phyloP scores from a whole-genome alignment of 208 protist genomes.

The Leishmania guyanensis region DNA sequence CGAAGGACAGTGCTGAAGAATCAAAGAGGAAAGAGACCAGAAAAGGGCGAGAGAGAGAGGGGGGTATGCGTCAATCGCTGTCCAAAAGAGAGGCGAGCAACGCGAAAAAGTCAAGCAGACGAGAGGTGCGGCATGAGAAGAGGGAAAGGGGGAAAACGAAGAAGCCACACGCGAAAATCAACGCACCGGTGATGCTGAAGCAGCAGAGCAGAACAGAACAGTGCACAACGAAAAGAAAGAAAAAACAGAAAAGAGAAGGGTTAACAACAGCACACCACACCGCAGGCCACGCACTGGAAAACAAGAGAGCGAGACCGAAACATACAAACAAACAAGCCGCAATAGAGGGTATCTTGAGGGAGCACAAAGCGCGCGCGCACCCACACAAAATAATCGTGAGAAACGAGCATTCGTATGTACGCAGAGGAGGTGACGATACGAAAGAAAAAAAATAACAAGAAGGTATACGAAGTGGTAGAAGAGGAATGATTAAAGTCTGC shows the following conservation, averaged over 20 bases:
- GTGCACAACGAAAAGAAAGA: not conserved
- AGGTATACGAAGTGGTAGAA: not conserved
- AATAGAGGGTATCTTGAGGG: not conserved
- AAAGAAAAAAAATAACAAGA: not conserved
- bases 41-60: constrained; percentile 11
- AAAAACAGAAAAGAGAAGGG: not conserved
- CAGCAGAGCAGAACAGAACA: not conserved
- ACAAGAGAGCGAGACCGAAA: too few relatives aligned
- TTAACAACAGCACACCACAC: not conserved
- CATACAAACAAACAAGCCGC: too few relatives aligned
- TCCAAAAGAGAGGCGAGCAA: constrained; percentile 7
- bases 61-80: not conserved
- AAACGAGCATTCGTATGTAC: too few relatives aligned
- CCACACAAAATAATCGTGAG: not conserved
- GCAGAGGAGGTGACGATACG: not conserved
- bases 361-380: not conserved
- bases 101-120: constrained; percentile 14
- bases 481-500: not conserved
- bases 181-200: not conserved
- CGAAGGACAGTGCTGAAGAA: not conserved
- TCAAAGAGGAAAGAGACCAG: constrained; percentile 9
- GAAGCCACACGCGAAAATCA: not conserved
- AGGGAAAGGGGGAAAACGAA: constrained; percentile 1
- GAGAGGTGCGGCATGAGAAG: constrained; percentile 8
- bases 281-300: too few relatives aligned